Evolutionary conservation across 2,329 filamentous ascomycete species (phyloP), one percentile per base, ranked within the genome.

Genomic region (Neoascochyta sp.): DNA sequence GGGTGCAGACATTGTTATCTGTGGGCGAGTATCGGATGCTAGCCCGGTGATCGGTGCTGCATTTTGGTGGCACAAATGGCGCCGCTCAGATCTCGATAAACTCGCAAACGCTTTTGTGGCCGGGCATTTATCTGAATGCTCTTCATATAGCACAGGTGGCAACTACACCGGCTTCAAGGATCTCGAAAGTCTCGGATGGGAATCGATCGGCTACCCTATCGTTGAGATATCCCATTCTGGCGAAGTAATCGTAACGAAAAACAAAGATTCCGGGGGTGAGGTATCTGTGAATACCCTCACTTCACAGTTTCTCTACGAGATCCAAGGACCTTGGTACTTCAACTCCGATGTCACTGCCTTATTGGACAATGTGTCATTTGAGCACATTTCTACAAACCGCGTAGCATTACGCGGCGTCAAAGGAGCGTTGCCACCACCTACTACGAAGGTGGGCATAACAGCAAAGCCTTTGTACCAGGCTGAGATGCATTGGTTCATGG

Each of bases 341-440:
- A 76, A 77, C 54, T 71, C 68, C 0, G 75, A 78, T 39, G 74
- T 77, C 16, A 75, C 69, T 0, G 74, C 74, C 0, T 46, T 73
- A 9, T 55, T 78, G 9, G 58, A 67, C 25, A 58, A 67, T n/a
- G 57, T 76, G 20, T 66, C 63, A 34, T 73, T 80, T 37, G 67
- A 74, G 25, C 67, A 78, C 30, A 34, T 71, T 4, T 66, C 64
- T 2, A 54, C 56, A 11, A 67, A 77, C 41, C 65, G 72, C 5
- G 70, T 77, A 2, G 65, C 67, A 3, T 32, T 77, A 9, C 61
- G 60, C 14, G 69, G 69, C 11, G 58, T 72, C 12, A 59, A 60
- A 27, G 65, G 62, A 7, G 54, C 56, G 4, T 60, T 67, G 2
- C 48, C 48, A 13, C 50, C 52, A 1, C 50, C 50, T 5, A 65